Evolutionary conservation across 441 rosid species (phyloP), one percentile per base, ranked within the genome.

Genomic region (Jatropha multifida): DNA sequence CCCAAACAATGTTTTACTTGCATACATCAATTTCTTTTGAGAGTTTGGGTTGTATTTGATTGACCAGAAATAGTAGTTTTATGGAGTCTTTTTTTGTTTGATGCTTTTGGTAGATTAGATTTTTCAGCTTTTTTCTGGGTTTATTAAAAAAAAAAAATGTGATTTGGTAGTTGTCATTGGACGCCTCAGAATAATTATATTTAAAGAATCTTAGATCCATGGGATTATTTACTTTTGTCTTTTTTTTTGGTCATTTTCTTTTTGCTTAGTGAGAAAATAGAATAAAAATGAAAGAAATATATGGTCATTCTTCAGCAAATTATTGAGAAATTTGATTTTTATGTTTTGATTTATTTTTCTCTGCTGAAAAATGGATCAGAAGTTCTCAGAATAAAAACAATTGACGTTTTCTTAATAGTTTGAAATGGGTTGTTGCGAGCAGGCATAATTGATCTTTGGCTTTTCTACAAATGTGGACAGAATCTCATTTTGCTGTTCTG

Each of bases 181-280:
- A 44, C 32, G 20, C 75, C 54, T 20, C 51, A 42, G 65, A 37
- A 26, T 65, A 52, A 14, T 18, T 14, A 44, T 74, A 58, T 49
- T 54, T n/a, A 61, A 55, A 26, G 32, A 60, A 37, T 68, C n/a
- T 9, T 71, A 40, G 66, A 69, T 78, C 60, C 46, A n/a, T 49
- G 59, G 32, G 13, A 60, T 67, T n/a, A 3, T 54, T 59, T n/a
- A 17, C 23, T 44, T 27, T 49, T 37, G 3, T 26, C 62, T 56
- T 5, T 7, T 14, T 26, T 14, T 18, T 14, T 58, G 7, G 46
- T 14, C 48, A 12, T 12, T 54, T 68, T n/a, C 27, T 79, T 65
- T 42, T 83, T 79, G 80, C 73, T 60, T 73, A 38, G 58, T 32
- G 77, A 80, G 83, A 81, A 78, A 81, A 65, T 23, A 0, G 11